Percentiles rank a stretch among this genome's conserved stretches.
Evolutionary conservation across 805 yeast species (phyloP).

Genomic region (Priceomyces haplophilus): DNA sequence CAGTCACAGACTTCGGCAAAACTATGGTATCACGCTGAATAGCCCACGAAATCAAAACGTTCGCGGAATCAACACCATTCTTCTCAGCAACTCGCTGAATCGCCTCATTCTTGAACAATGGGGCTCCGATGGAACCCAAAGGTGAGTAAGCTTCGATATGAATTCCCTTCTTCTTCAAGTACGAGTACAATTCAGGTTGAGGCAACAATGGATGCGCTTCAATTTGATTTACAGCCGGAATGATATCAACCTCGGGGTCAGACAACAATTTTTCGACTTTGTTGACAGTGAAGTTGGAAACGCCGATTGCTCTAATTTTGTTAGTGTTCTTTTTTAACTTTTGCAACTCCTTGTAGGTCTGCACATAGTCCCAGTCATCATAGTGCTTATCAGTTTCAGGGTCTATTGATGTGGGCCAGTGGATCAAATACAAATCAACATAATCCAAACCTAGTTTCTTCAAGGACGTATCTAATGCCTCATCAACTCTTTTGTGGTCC

Average conservation of each 20-base stretch:
- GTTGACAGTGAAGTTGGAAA: slow-evolving; percentile 48
- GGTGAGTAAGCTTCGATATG: slow-evolving; percentile 28
- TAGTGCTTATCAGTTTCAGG: slow-evolving; percentile 14
- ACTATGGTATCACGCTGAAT: slow-evolving; percentile 37
- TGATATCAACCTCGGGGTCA: slow-evolving; percentile 30
- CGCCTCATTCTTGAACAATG: slow-evolving; percentile 31
- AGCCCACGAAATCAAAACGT: slow-evolving; percentile 39
- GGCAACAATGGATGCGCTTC: slow-evolving; percentile 41
- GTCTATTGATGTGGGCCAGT: slow-evolving; percentile 56
- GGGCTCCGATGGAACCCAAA: slow-evolving; percentile 35
- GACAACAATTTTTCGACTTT: slow-evolving; percentile 44
- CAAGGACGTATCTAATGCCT: slow-evolving; percentile 55
- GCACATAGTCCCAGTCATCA: slow-evolving; percentile 27
- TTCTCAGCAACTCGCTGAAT: slow-evolving; percentile 28
- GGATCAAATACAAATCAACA: slow-evolving; percentile 70
- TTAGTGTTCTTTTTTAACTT: slow-evolving; percentile 19
- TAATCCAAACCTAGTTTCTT: slow-evolving; percentile 64
- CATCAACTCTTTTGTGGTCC: slow-evolving; percentile 47
- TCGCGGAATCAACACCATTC: slow-evolving; percentile 31
- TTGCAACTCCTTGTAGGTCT: slow-evolving; percentile 44
- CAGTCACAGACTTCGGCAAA: slow-evolving; percentile 38
- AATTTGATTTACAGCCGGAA: slow-evolving; percentile 56
- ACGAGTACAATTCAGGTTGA: slow-evolving; percentile 57
- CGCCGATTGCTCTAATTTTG: slow-evolving; percentile 52
- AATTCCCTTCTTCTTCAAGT: slow-evolving; percentile 42